phyloP scores from a whole-genome alignment of 2,329 filamentous ascomycete species.

The Dichotomopilus funicola region DNA sequence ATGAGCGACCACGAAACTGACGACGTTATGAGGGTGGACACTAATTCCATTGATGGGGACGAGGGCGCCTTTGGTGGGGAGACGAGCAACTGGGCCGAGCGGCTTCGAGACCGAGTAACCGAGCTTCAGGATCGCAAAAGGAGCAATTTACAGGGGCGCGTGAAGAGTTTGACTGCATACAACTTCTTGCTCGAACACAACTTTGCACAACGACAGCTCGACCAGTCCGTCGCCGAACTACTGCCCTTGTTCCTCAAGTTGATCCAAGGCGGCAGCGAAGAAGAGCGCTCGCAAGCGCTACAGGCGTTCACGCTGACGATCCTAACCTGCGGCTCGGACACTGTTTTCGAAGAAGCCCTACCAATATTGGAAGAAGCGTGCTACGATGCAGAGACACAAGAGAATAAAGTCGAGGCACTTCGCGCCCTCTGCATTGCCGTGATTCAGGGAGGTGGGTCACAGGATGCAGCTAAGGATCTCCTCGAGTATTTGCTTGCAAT shows the following conservation, averaged over 20 bases:
- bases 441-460: conserved; percentile 67
- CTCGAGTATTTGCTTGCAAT: conserved; percentile 74
- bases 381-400: conserved; percentile 58
- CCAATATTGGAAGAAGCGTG: conserved; percentile 55
- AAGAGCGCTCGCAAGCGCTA: conserved; percentile 63
- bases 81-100: conserved; percentile 52
- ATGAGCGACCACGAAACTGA: conserved; percentile 46
- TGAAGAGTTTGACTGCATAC: conserved; percentile 56
- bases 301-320: conserved; percentile 66
- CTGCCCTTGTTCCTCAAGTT: conserved; percentile 61
- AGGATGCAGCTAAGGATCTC: conserved; percentile 61
- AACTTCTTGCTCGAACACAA: conserved; percentile 61
- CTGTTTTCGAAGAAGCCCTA: conserved; percentile 57
- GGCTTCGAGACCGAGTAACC: conserved; percentile 59
- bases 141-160: conserved; percentile 64
- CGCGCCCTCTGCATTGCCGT: conserved; percentile 65
- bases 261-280: conserved; percentile 62
- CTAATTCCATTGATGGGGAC: conserved; percentile 56
- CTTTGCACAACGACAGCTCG: conserved; percentile 58
- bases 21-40: conserved; percentile 41
- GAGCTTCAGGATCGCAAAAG: conserved; percentile 70
- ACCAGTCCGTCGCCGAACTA: conserved; percentile 53
- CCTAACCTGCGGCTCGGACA: conserved; percentile 59
- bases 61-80: conserved; percentile 46
- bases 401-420: conserved; percentile 65